A percentile compares a stretch with the other conserved stretches of the same genome.
phyloP scores from a whole-genome alignment of 2,329 filamentous ascomycete species.

The Ascochyta rabiei region DNA sequence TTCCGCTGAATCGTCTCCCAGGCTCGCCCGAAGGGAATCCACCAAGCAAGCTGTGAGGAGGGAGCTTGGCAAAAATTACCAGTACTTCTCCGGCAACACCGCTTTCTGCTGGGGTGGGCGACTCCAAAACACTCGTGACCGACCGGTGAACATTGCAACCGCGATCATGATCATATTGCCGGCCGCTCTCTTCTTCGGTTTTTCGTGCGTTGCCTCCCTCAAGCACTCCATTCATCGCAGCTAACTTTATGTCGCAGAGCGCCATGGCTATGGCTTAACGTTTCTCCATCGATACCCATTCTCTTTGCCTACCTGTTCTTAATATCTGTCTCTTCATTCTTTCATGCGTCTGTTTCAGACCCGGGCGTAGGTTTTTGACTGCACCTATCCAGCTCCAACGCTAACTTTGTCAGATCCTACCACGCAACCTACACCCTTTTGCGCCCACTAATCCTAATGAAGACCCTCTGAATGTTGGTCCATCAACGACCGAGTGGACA shows the following conservation, averaged over 20 bases:
- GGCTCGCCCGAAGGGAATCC: conserved; percentile 57
- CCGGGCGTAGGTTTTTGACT: conserved; percentile 73
- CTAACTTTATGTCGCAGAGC: conserved; percentile 56
- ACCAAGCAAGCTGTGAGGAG: conserved; percentile 47
- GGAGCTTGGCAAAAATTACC: conserved; percentile 73
- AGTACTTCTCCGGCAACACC: conserved; percentile 94
- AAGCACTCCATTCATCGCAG: background rate
- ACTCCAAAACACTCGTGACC: conserved; percentile 84
- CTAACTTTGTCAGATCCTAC: conserved; percentile 71
- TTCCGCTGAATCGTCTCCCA: conserved; percentile 78
- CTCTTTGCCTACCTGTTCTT: conserved; percentile 91
- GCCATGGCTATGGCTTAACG: conserved; percentile 82
- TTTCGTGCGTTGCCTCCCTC: conserved; percentile 61
- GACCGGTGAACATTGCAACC: conserved; percentile 88
- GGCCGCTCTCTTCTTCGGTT: conserved; percentile 80
- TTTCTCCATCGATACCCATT: conserved; percentile 88
- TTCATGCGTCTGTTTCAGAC: conserved; percentile 90
- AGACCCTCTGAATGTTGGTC: conserved; percentile 80
- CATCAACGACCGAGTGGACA: conserved; percentile 91
- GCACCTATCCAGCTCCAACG: background rate
- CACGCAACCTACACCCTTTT: conserved; percentile 88
- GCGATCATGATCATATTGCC: conserved; percentile 81
- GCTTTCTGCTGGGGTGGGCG: conserved; percentile 86
- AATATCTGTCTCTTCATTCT: conserved; percentile 88
- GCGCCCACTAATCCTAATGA: conserved; percentile 76